A percentile compares a stretch with the other conserved stretches of the same genome.
These are phyloP conservation scores for Tilletia caries DNA, from an alignment of 1,284 basidiomycete genomes.

Conservation along the genomic window DNA sequence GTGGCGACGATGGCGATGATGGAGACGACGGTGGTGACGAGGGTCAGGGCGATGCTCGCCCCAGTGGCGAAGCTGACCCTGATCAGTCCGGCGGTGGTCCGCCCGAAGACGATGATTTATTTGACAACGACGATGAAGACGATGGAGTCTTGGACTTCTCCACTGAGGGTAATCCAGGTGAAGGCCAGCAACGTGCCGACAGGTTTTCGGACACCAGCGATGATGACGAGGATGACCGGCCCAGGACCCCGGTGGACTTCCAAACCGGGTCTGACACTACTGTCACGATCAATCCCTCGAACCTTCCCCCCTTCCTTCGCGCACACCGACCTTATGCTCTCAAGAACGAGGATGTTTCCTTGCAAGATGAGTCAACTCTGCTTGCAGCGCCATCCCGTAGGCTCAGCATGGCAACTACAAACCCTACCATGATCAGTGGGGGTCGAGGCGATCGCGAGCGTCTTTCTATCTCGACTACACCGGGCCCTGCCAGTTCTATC, in stretches of 20 bases:
- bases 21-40: conserved; percentile 9
- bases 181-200: not conserved
- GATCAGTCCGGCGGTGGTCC: not conserved
- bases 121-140: conserved; percentile 14
- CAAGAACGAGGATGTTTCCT: not conserved
- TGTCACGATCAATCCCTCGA: not conserved
- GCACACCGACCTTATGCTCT: not conserved
- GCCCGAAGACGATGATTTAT: not conserved
- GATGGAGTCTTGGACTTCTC: conserved; percentile 15
- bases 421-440: no score
- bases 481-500: no score
- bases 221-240: not conserved
- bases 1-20: not conserved
- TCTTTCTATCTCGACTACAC: no score
- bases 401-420: not conserved
- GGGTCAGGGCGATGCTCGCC: not conserved
- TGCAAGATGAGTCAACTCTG: not conserved
- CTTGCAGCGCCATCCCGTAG: not conserved
- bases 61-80: not conserved
- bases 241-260: not conserved
- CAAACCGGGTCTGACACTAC: not conserved
- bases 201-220: not conserved
- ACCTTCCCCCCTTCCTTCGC: conserved; percentile 4
- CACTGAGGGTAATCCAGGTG: not conserved
- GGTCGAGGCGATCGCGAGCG: no score